Conservation (phyloP, 2,329 filamentous ascomycete species). For the Trichoderma sp. region DNA sequence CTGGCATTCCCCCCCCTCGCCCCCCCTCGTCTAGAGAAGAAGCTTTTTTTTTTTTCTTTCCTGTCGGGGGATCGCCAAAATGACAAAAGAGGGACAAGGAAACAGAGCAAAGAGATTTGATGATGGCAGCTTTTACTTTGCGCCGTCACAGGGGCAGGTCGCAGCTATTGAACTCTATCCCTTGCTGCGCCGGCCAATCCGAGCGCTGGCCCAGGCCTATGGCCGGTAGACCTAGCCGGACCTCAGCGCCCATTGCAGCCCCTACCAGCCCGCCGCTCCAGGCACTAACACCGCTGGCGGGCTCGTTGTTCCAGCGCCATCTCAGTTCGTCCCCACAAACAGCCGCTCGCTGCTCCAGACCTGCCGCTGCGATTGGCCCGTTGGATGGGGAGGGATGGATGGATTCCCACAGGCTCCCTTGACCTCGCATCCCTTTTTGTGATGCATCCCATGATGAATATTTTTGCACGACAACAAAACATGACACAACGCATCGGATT, state of each 20-base stretch:
- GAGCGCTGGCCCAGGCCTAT: too few species aligned
- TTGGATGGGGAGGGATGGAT: background rate
- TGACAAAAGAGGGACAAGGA: background rate
- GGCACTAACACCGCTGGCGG: background rate
- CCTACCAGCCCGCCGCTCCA: background rate
- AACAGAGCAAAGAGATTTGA: background rate
- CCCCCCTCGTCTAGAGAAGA: background rate
- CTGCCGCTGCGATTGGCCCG: constrained; percentile 5
- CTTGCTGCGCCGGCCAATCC: constrained; percentile 1
- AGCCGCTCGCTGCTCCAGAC: constrained; percentile 9
- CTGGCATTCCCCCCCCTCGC: background rate
- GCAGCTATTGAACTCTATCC: constrained; percentile 10
- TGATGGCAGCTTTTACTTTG: background rate
- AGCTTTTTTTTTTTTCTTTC: background rate
- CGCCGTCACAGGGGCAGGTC: background rate
- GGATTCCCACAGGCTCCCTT: background rate
- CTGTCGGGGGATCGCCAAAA: constrained; percentile 7
- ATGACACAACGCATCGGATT: background rate
- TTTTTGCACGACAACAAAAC: background rate
- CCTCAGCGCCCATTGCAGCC: background rate
- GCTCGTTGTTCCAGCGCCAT: background rate
- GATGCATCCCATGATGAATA: background rate
- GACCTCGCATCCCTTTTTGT: background rate
- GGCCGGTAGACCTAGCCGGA: background rate
- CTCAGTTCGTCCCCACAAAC: constrained; percentile 8